These are phyloP conservation scores for Leonotis leonurus DNA, from an alignment of 257 asterid species.

Conservation along the genomic window DNA sequence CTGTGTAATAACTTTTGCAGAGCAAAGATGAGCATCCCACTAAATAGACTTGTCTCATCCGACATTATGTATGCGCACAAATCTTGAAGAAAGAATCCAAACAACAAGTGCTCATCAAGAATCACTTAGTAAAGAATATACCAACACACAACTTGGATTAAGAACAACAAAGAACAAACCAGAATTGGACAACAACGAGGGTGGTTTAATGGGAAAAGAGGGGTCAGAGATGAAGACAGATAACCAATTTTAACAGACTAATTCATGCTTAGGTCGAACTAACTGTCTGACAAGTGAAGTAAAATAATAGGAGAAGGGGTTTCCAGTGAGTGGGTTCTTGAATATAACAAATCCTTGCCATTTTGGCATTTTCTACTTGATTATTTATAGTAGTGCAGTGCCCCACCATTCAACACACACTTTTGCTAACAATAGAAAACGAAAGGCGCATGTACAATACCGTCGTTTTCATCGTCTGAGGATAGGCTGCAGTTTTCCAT, in stretches of 20 bases:
- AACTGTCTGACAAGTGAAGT: background rate
- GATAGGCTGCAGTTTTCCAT: no score
- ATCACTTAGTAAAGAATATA: no score
- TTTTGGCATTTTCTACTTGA: constrained; percentile 24
- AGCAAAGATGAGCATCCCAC: no score
- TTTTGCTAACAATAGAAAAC: constrained; percentile 18
- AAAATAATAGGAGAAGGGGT: constrained; percentile 19
- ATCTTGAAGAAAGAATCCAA: background rate
- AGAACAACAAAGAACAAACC: no score
- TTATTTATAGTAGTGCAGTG: constrained; percentile 19
- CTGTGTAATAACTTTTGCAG: no score
- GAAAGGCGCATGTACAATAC: constrained; percentile 8
- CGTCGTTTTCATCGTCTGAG: constrained; percentile 12
- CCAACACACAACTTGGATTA: no score
- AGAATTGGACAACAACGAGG: no score
- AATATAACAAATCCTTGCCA: constrained; percentile 20
- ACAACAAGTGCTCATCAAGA: no score
- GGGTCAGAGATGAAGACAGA: background rate
- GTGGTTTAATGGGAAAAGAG: background rate
- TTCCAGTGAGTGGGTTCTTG: constrained; percentile 22
- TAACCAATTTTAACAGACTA: constrained; percentile 4
- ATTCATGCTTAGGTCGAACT: background rate
- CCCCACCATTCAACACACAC: constrained; percentile 17
- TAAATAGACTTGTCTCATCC: background rate
- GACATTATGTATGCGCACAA: background rate